Evolutionary conservation across 129 eudicot species (phyloP), one percentile per base, ranked within the genome.

Genomic region (Dittrichia graveolens): DNA sequence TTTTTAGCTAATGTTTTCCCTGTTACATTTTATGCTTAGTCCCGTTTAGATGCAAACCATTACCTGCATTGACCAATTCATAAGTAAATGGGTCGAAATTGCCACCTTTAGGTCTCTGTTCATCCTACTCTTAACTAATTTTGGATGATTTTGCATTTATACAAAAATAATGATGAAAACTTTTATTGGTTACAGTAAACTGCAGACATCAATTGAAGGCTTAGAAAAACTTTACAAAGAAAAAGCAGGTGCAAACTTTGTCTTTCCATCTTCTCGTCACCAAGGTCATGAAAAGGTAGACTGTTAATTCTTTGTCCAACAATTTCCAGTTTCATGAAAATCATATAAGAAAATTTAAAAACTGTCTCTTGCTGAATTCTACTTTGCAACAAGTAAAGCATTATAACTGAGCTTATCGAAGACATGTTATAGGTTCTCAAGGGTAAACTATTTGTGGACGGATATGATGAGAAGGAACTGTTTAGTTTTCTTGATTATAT

Each of bases 401-500:
- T 24, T 49, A 34, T 18, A 49, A 59, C 10, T 48, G 34, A 24
- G 2, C 31, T 24, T 24, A 0, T 24, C 2, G 31, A 24, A 24
- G 31, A 24, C 31, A 2, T 24, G 31, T 24, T 83, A 35, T 47
- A 90, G 97, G 88, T 90, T 79, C 87, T 91, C 60, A 84, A 90
- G 74, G 96, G 99, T 47, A 75, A 83, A 80, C 87, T 95, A 61
- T 88, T 78, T 83, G 99, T 91, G 61, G 96, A 95, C 15, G 68
- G 79, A 39, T 88, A 80, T 75, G 48, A 19, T n/a, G 94, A 91
- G 81, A 95, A 88, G 83, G 79, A 84, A 80, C 58, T 84, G 16
- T 71, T 76, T 74, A 91, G 96, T 78, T 95, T 90, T 78, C 81
- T 88, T 71, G 99, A 90, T 77, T 95, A 90, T 67, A 83, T 95